Conservation (phyloP, 2,329 filamentous ascomycete species). For the Anthostomella pinea region DNA sequence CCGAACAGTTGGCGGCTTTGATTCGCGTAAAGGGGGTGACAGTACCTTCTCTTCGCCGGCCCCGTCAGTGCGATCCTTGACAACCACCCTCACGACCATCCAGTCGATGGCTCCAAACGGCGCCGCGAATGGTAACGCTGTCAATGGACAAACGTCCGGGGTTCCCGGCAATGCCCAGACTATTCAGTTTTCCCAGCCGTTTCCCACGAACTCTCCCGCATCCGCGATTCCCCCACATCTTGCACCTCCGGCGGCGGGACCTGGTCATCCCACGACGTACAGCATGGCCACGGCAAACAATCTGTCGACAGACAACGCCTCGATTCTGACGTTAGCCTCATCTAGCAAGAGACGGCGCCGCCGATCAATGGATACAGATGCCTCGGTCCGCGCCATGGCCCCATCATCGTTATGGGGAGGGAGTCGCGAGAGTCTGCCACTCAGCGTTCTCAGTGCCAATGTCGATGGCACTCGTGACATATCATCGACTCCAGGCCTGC, state of each 20-base stretch:
- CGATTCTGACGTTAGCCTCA: constrained; percentile 79
- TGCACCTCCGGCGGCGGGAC: too few relatives aligned
- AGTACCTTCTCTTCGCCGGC: constrained; percentile 81
- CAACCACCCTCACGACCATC: constrained; percentile 82
- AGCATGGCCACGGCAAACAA: constrained; percentile 77
- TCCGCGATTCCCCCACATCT: constrained; percentile 73
- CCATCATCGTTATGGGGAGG: constrained; percentile 80
- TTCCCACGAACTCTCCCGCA: constrained; percentile 61
- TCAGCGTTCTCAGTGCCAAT: constrained; percentile 74
- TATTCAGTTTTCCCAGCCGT: constrained; percentile 64
- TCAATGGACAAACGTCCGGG: constrained; percentile 39
- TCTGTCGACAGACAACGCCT: constrained; percentile 79
- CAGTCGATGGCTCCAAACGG: constrained; percentile 67
- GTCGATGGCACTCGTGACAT: constrained; percentile 48
- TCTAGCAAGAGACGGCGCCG: constrained; percentile 75
- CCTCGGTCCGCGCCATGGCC: constrained; percentile 79
- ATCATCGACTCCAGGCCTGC: constrained; percentile 48
- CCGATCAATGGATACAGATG: constrained; percentile 80
- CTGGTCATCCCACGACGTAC: constrained; percentile 66
- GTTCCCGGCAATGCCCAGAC: constrained; percentile 45
- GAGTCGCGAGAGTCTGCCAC: constrained; percentile 73
- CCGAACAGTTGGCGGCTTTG: constrained; percentile 63
- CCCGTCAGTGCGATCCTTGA: constrained; percentile 75
- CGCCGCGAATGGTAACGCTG: constrained; percentile 31
- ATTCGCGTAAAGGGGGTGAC: constrained; percentile 66